Evolutionary conservation across 306 rosid genomes (phyloP), one percentile per base, ranked within the genome.

Genomic region (Styphnolobium japonicum): DNA sequence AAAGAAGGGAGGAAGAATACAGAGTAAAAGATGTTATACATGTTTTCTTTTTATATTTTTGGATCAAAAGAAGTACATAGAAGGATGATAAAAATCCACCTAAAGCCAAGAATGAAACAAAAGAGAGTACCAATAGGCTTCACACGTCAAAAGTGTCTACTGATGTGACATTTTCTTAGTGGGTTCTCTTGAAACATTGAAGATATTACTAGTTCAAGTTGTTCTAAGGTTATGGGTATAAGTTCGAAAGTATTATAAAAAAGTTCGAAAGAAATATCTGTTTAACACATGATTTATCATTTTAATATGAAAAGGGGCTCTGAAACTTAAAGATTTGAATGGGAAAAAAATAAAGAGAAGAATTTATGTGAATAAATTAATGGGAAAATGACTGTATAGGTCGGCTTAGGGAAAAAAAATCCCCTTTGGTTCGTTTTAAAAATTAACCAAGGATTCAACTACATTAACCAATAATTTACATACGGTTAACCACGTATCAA

Each of bases 81-180:
- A 29, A 60, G 80, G 16, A 19, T 25, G 25, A 23, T 11, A 61
- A 75, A 75, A 45, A 31, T 6, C 12, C 23, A 48, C 11, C 23
- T 61, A 31, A 61, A 45, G 37, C 61, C 36, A 11, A 78, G 12
- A 68, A 73, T 64, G 39, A 75, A 65, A 55, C 25, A 75, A 58
- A 69, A 15, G 10, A 75, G 22, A 45, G 37, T 14, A 21, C 29
- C 33, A 12, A 33, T 10, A 64, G 52, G 49, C 39, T 64, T 53
- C 21, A n/a, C 10, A 40, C 1, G 69, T 74, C 11, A 3, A 45
- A 73, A 46, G 14, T 10, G 63, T 5, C 46, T 18, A 4, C 14
- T 34, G 2, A 55, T 31, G 11, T 25, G 43, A 33, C 63, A 65
- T 57, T 73, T 65, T 61, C 43, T 60, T 69, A 5, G 31, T 6